Conservation (phyloP, 441 rosid genomes). For the Croton laevigatus region DNA sequence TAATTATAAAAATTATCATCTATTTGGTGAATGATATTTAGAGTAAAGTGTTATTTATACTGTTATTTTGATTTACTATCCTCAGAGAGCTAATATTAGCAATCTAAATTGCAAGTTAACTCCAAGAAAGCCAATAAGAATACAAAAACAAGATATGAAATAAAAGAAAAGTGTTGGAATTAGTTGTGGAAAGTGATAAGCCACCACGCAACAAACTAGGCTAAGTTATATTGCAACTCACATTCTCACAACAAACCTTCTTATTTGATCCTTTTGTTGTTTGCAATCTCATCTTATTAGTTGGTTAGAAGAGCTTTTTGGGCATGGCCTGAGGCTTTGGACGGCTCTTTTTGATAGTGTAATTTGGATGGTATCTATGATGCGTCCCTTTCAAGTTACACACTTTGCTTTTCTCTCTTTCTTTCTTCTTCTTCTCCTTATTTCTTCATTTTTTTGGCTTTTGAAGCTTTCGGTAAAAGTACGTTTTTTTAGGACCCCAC, state of each 20-base stretch:
- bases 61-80: too few species aligned
- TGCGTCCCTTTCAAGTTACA: constrained; percentile 21
- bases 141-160: too few species aligned
- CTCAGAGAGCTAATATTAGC: too few species aligned
- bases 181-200: not conserved
- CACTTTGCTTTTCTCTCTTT: too few species aligned
- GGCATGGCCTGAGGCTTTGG: not conserved
- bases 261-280: not conserved
- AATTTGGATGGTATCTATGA: not conserved
- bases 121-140: constrained; percentile 11
- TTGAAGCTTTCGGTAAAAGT: constrained; percentile 12
- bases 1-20: too few species aligned
- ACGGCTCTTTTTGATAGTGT: not conserved
- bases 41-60: too few species aligned
- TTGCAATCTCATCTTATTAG: not conserved
- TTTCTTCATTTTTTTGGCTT: not conserved
- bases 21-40: too few species aligned
- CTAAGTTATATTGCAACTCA: constrained; percentile 6
- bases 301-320: not conserved
- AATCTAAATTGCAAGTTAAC: constrained; percentile 11
- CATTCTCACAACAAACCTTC: constrained; percentile 9
- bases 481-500: not conserved
- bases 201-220: not conserved
- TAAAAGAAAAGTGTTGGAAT: not conserved
- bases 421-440: not conserved